Base-by-base conservation (phyloP, 2,329 filamentous ascomycete genomes). In the Reticulascus tulasneorum region DNA sequence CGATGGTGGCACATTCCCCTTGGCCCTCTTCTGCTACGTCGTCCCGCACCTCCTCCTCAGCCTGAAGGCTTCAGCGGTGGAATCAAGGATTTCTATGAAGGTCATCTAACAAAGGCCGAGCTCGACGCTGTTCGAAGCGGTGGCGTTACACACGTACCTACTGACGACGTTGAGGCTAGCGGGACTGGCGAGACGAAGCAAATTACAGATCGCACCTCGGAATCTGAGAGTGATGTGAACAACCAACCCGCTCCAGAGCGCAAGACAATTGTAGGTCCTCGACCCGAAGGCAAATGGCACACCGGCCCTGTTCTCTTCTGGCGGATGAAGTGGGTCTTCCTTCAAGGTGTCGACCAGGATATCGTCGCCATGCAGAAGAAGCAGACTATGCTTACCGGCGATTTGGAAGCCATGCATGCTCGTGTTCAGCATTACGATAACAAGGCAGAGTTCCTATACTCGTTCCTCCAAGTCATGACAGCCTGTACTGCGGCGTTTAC, bases 401-500 rank as follows among this genome's bases (percentile, higher is more conserved):
- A 79, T 38, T 54, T 79, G 3, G 66, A 72, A 19, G 69, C 69
- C 37, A 66, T 77, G 37, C 74, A 82, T 51, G 73, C 73, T 12
- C 67, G 65, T 19, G 77, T 74, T 3, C 58, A 67, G 19, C 77
- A 80, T 52, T 83, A 73, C 56, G 70, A 79, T 49, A 82, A 83
- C 58, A 68, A 71, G 47, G 67, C 69, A 47, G 78, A 82, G 56
- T 75, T 75, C 59, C 63, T 76, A 31, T 81, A 75, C 56, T 75
- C 71, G 6, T 80, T 77, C 57, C 64, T 77, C 20, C 76, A 79
- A 47, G 56, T 79, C 48, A 64, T 78, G 59, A 78, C 77, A 6
- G 77, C 79, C 9, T 71, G 73, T 46, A 76, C 77, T 21, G 74
- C 77, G 11, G 80, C 77, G 4, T 82, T 83, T 44, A 73, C 74